A percentile compares a stretch with the other conserved stretches of the same genome.
Evolutionary conservation across 2,329 filamentous ascomycete genomes (phyloP).

Genomic region (Calonectria fujianensis): DNA sequence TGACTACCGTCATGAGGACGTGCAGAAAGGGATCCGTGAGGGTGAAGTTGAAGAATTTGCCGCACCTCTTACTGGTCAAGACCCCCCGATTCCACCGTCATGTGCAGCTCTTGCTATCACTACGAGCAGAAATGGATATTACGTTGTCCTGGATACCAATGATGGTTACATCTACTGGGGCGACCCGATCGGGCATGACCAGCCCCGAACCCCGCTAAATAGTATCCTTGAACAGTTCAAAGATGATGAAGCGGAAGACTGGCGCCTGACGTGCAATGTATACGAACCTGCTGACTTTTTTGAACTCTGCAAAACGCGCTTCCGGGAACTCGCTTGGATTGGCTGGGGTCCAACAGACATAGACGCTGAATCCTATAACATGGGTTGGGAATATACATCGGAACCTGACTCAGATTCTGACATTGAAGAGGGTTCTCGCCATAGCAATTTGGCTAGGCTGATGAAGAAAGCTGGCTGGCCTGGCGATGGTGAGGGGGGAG

Average conservation of each 20-base stretch:
- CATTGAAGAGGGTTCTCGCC: not conserved
- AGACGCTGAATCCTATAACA: not conserved
- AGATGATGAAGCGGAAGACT: constrained; percentile 4
- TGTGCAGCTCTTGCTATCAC: constrained; percentile 41
- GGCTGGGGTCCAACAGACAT: not conserved
- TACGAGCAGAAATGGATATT: constrained; percentile 30
- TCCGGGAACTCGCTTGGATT: constrained; percentile 19
- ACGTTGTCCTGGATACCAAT: constrained; percentile 42
- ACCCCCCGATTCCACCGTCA: constrained; percentile 31
- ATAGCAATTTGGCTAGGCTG: constrained; percentile 13
- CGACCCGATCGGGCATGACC: constrained; percentile 19
- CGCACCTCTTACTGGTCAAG: constrained; percentile 7
- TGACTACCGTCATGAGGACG: constrained; percentile 10
- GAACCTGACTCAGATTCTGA: constrained; percentile 18
- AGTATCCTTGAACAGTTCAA: constrained; percentile 5
- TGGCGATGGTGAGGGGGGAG: constrained; percentile 8
- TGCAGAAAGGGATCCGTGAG: constrained; percentile 2
- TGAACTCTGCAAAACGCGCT: constrained; percentile 11
- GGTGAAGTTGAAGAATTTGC: constrained; percentile 12
- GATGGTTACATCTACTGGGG: constrained; percentile 46
- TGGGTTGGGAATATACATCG: constrained; percentile 22
- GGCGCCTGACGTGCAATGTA: constrained; percentile 2
- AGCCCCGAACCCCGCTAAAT: constrained; percentile 3
- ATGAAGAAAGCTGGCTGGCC: constrained; percentile 19
- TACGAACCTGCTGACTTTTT: constrained; percentile 20